Base-by-base conservation (phyloP, 768 basidiomycete species). In the Lyophyllum atratum region DNA sequence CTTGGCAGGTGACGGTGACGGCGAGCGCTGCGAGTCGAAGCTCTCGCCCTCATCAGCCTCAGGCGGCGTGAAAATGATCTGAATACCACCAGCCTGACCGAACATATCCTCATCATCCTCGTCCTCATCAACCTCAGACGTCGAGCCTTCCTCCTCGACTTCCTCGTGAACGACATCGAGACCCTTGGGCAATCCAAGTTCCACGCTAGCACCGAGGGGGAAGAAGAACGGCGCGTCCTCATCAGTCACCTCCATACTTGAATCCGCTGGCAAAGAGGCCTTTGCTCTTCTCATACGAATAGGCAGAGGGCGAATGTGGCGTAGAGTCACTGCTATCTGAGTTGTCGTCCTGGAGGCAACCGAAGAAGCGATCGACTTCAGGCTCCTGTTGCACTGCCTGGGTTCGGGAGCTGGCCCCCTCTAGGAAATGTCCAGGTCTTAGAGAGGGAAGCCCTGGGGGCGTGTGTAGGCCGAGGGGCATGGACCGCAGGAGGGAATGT, bases 291-390 rank as follows among this genome's bases (percentile, higher is more conserved):
- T 88, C 87, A 64, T 78, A 76, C 58, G 71, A 74, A 66, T 76
- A 81, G 40, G 72, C 65, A 60, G 76, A 72, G 44, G 75, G 74
- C 47, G 66, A 68, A 66, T 74, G 70, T 6, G 85, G 84, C 0
- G 81, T 75, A 40, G 72, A 72, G 5, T 66, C 71, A 25, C 62
- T 65, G 26, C 58, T 57, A 26, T 74, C 71, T 26, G 64, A 68
- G 34, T 80, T 77, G 61, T 82, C 80, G 51, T 80, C 80, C 51
- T 87, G 85, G 37, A 84, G 72, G 58, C 90, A 93, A 42, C 82
- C 85, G 63, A 93, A 93, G 79, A 93, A 93, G 31, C 77, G 80
- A 67, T 93, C 91, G 9, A 89, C 75, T n/a, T 83, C 78, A 52
- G 63, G 60, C 44, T 67, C 70, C 6, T 59, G 54, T 10, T 69